These are phyloP conservation scores for Pseudogymnoascus sp. DNA, from an alignment of 2,329 filamentous ascomycete species.

Conservation along the genomic window DNA sequence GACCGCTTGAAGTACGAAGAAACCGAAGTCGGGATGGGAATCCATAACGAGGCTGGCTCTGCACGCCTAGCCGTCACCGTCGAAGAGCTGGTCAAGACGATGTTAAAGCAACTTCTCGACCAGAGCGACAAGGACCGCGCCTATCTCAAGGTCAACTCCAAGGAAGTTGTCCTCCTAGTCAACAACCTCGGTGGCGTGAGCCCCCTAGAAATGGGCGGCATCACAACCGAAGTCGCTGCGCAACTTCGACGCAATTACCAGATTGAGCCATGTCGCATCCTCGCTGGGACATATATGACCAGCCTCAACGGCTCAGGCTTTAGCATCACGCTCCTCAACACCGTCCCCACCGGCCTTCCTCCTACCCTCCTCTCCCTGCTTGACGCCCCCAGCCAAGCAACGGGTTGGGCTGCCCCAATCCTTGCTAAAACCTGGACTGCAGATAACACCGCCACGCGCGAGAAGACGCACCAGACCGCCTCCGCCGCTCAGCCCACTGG, in stretches of 20 bases:
- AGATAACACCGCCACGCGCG: conserved; percentile 33
- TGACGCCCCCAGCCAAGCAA: conserved; percentile 60
- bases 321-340: conserved; percentile 59
- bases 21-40: conserved; percentile 66
- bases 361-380: conserved; percentile 56
- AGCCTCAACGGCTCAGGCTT: conserved; percentile 67
- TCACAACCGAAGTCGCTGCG: conserved; percentile 58
- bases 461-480: conserved; percentile 19
- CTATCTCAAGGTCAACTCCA: conserved; percentile 52
- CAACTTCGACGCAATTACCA: conserved; percentile 53
- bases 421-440: conserved; percentile 52
- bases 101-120: conserved; percentile 60
- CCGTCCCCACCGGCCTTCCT: conserved; percentile 44
- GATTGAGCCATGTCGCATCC: conserved; percentile 54
- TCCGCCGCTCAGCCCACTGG: conserved; percentile 30
- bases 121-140: conserved; percentile 55
- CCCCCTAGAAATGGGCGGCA: conserved; percentile 59
- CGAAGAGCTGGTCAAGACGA: conserved; percentile 47
- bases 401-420: conserved; percentile 60
- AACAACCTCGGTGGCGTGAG: conserved; percentile 67
- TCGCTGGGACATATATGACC: conserved; percentile 65
- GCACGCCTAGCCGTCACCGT: conserved; percentile 44
- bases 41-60: conserved; percentile 59
- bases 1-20: conserved; percentile 50
- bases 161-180: conserved; percentile 57